Conservation (phyloP, 2,329 filamentous ascomycete species). For the Fusarium duplospermum region DNA sequence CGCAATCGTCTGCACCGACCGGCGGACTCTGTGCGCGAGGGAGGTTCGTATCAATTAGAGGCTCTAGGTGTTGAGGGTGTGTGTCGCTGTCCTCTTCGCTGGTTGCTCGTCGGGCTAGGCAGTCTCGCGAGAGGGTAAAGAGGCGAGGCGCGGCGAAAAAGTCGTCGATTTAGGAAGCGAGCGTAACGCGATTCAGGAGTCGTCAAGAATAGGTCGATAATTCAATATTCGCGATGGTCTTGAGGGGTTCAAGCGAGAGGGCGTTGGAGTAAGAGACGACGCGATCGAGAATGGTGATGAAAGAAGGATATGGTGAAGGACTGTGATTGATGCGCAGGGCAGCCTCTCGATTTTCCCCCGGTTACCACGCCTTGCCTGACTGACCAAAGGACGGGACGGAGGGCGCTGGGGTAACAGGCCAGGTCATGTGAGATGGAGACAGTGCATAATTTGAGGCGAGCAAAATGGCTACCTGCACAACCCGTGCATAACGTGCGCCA, state of each 20-base stretch:
- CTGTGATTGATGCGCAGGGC: constrained; percentile 34
- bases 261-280: constrained; percentile 16
- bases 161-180: constrained; percentile 7
- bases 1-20: constrained; percentile 37
- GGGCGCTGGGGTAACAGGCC: constrained; percentile 33
- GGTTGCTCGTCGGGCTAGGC: background rate
- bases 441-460: constrained; percentile 39
- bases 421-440: constrained; percentile 48
- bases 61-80: background rate
- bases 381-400: constrained; percentile 3
- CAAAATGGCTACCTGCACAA: background rate
- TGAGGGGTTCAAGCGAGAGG: background rate
- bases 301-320: constrained; percentile 24
- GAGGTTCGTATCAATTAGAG: constrained; percentile 9
- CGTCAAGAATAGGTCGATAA: constrained; percentile 3
- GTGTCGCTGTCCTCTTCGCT: background rate
- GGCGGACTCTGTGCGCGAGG: constrained; percentile 23
- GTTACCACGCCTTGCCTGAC: constrained; percentile 10
- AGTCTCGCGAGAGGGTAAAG: constrained; percentile 1
- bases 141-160: constrained; percentile 14
- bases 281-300: constrained; percentile 31
- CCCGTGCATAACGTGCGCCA: constrained; percentile 1
- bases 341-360: constrained; percentile 33
- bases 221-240: constrained; percentile 5
- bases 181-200: constrained; percentile 19